Evolutionary conservation across 495 filamentous ascomycete genomes (phyloP).

Genomic region (Diplogelasinospora grovesii): DNA sequence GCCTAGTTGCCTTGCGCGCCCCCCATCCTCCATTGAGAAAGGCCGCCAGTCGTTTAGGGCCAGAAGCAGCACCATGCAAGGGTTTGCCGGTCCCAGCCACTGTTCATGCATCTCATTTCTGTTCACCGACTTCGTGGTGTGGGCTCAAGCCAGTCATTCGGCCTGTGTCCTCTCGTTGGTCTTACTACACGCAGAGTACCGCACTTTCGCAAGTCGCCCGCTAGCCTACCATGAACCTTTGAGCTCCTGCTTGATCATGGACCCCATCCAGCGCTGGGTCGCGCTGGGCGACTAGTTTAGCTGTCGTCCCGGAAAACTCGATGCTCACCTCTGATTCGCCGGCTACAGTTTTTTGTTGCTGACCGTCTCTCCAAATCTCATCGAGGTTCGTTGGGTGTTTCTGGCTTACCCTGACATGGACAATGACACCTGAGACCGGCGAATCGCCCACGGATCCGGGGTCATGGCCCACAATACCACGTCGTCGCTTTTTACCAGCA

Average conservation of each 20-base stretch:
- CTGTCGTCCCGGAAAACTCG: constrained; percentile 17
- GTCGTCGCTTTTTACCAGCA: constrained; percentile 6
- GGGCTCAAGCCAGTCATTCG: constrained; percentile 43
- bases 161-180: constrained; percentile 8
- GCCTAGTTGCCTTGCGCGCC: constrained; percentile 40
- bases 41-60: constrained; percentile 28
- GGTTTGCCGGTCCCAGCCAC: constrained; percentile 38
- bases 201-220: constrained; percentile 8
- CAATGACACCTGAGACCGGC: constrained; percentile 12
- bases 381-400: too few relatives aligned
- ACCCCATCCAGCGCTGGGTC: constrained; percentile 13
- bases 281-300: constrained; percentile 12
- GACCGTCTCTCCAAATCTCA: constrained; percentile 2
- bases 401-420: constrained; percentile 9
- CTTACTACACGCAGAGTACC: too few relatives aligned
- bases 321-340: constrained; percentile 27
- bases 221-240: too few relatives aligned
- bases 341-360: constrained; percentile 3
- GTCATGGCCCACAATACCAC: constrained; percentile 13
- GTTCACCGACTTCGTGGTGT: constrained; percentile 55
- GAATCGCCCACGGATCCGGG: constrained; percentile 24
- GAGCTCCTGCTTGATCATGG: constrained; percentile 3
- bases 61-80: constrained; percentile 37
- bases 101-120: constrained; percentile 53
- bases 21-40: constrained; percentile 27